These are phyloP conservation scores for Symbiodinium pilosum DNA, from an alignment of 73 alveolate species.

Conservation along the genomic window DNA sequence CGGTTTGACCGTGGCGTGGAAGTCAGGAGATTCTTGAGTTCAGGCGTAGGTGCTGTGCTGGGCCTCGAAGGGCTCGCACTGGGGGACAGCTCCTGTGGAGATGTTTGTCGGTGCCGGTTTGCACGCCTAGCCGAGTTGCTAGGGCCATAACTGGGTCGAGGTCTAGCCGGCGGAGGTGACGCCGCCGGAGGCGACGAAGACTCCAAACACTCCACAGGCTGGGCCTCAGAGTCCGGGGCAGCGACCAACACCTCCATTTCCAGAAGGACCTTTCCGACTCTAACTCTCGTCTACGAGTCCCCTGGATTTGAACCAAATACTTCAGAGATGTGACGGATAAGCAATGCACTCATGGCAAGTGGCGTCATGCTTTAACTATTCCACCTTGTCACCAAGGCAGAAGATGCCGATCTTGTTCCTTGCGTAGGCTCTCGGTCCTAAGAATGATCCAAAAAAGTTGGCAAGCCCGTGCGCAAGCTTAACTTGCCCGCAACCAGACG, in stretches of 20 bases:
- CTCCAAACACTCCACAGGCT: background rate
- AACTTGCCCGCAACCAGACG: constrained; percentile 11
- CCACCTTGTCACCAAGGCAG: background rate
- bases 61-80: background rate
- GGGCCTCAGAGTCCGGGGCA: constrained; percentile 13
- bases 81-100: background rate
- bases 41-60: constrained; percentile 4
- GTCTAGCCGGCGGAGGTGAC: background rate
- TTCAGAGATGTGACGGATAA: background rate
- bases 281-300: too few relatives aligned
- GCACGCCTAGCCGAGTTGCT: constrained; percentile 12
- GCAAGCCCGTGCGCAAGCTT: constrained; percentile 21
- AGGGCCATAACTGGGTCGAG: constrained; percentile 1
- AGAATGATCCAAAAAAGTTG: background rate
- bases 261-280: too few relatives aligned
- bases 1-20: constrained; percentile 22
- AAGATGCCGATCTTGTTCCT: background rate
- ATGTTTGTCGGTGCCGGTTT: background rate
- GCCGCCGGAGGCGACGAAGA: background rate
- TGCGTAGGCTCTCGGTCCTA: background rate
- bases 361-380: background rate
- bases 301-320: background rate
- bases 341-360: background rate
- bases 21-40: background rate
- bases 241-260: constrained; percentile 15